phyloP scores from a whole-genome alignment of 768 basidiomycete genomes.

The Kwoniella sp. region DNA sequence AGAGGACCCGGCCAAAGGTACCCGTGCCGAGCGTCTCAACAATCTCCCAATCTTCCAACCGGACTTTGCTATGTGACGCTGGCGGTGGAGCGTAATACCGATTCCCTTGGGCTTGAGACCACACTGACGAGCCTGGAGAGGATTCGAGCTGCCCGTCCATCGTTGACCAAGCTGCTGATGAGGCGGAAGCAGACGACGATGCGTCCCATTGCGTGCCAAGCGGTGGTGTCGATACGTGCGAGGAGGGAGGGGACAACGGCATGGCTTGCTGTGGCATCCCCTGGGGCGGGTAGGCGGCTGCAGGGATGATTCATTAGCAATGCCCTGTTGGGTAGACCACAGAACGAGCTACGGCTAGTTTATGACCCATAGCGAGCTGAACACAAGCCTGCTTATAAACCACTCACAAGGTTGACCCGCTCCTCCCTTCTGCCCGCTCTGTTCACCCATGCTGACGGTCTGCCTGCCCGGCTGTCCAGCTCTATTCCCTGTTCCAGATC shows the following conservation, averaged over 20 bases:
- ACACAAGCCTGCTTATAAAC: neutral
- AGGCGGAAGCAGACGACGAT: constrained; percentile 12
- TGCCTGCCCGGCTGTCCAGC: constrained; percentile 6
- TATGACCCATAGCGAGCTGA: no score
- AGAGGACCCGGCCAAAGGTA: constrained; percentile 87
- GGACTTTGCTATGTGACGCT: constrained; percentile 8
- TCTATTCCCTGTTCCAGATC: no score
- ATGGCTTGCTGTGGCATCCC: no score
- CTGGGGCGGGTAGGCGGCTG: no score
- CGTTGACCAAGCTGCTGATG: constrained; percentile 5
- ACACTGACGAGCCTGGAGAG: constrained; percentile 5
- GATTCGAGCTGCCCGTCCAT: constrained; percentile 20
- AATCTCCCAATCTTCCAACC: constrained; percentile 51
- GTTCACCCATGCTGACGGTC: constrained; percentile 28
- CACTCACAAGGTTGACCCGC: constrained; percentile 1
- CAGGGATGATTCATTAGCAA: no score
- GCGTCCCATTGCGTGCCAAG: constrained; percentile 22
- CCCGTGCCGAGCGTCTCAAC: constrained; percentile 74
- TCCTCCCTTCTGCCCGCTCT: constrained; percentile 18
- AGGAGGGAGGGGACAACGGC: constrained; percentile 38
- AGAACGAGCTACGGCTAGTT: no score
- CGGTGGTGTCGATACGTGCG: constrained; percentile 38
- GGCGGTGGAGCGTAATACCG: constrained; percentile 5
- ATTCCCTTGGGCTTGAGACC: constrained; percentile 8
- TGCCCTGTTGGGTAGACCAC: no score